Percentiles rank a stretch among this genome's conserved stretches.
phyloP scores from a whole-genome alignment of 257 asterid species.

The Solanum commersonii region DNA sequence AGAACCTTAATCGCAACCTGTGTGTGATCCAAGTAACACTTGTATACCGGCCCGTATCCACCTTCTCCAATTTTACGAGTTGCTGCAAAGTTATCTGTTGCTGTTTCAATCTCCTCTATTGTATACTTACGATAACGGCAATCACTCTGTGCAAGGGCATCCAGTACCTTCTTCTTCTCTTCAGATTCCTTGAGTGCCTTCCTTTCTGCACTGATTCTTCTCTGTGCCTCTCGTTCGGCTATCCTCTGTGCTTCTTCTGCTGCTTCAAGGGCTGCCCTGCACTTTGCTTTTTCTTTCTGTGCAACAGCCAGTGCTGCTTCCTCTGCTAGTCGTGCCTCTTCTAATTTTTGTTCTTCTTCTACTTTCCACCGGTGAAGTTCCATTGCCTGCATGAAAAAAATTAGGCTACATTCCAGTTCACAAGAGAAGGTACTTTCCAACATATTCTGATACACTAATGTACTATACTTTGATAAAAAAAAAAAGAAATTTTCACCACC shows the following conservation, averaged over 20 bases:
- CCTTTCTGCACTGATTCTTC: conserved; percentile 64
- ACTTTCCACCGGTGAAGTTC: conserved; percentile 87
- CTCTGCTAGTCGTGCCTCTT: conserved; percentile 60
- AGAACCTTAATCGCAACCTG: conserved; percentile 86
- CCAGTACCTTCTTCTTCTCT: conserved; percentile 58
- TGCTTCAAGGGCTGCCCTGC: conserved; percentile 76
- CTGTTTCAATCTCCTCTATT: conserved; percentile 77
- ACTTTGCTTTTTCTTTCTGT: conserved; percentile 63
- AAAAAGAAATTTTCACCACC: neutral
- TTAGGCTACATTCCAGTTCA: neutral
- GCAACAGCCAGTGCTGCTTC: conserved; percentile 79
- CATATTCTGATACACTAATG: neutral
- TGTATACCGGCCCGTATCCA: conserved; percentile 89
- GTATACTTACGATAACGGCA: conserved; percentile 65
- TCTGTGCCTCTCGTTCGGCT: conserved; percentile 84
- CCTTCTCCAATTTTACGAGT: conserved; percentile 86
- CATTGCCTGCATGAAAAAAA: conserved; percentile 33
- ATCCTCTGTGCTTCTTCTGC: conserved; percentile 84
- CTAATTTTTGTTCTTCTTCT: conserved; percentile 64
- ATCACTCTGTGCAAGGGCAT: conserved; percentile 45
- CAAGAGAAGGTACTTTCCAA: neutral
- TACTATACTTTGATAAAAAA: neutral
- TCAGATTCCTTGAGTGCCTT: conserved; percentile 62
- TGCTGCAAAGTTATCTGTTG: conserved; percentile 55
- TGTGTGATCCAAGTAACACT: conserved; percentile 69